These are phyloP conservation scores for Fraxinus ornus DNA, from an alignment of 305 asterid species.

Conservation along the genomic window DNA sequence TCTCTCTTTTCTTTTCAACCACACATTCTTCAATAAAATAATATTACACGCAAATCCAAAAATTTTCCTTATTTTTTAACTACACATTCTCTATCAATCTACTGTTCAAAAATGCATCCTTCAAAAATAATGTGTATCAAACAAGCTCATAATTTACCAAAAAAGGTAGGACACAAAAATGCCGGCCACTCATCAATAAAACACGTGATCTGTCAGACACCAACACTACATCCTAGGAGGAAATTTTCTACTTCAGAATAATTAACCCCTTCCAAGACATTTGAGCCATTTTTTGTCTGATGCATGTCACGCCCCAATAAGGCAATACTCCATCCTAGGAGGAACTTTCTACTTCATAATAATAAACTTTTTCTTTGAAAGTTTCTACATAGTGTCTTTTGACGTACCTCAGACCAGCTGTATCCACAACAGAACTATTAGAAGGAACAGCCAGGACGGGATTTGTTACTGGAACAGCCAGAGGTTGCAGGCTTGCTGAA, in stretches of 20 bases:
- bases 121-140: no score
- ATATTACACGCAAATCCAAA: no score
- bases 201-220: background rate
- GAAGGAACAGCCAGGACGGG: conserved; percentile 34
- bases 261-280: background rate
- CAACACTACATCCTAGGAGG: background rate
- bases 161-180: background rate
- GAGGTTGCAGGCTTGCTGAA: conserved; percentile 34
- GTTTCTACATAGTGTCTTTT: background rate
- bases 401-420: conserved; percentile 61
- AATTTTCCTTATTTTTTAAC: no score
- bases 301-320: background rate
- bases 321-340: background rate
- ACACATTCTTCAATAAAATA: no score
- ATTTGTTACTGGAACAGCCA: conserved; percentile 30
- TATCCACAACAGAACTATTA: conserved; percentile 50
- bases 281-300: background rate
- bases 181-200: background rate
- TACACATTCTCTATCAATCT: no score
- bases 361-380: background rate
- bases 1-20: no score
- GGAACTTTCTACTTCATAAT: background rate
- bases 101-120: no score
- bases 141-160: background rate
- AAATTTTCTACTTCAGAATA: background rate